Evolutionary conservation across 345 rosid species (phyloP), one percentile per base, ranked within the genome.

Genomic region (Clarkia xantiana): DNA sequence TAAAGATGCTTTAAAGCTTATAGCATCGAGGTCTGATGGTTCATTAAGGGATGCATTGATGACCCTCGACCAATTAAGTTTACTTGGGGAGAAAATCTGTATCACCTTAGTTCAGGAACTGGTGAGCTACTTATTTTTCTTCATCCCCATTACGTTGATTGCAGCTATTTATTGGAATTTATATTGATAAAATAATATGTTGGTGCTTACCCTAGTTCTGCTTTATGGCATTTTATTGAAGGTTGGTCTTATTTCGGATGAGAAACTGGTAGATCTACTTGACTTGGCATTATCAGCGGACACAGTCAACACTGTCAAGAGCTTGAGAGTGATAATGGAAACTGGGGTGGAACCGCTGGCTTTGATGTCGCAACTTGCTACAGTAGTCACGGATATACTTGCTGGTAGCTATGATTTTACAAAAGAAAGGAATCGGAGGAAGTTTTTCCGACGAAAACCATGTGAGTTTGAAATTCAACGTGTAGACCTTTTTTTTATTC

Each of bases 281-380:
- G 99, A 93, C 75, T 66, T 93, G 56, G 99, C 99, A 49, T 67
- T 93, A 71, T 93, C 99, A 36, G 99, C 99, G 10, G 99, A 93
- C 70, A 84, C 99, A 0, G 88, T 87, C 23, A 91, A 91, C 74
- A 91, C 98, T 0, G 96, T 91, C 48, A 93, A 87, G 94, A 82
- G 69, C 51, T 65, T 93, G 66, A 77, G 99, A 57, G 65, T 61
- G 60, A 77, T 93, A 71, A 84, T 93, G 96, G 99, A 93, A 71
- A 76, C 86, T 6, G 84, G 97, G 3, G 82, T 84, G 41, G 99
- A 93, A 65, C 97, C 99, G 38, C 66, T 93, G 60, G 95, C 91
- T 53, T 66, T 87, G 71, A 93, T 93, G 99, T 84, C 97, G 16
- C 99, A 93, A 65, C 96, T 93, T 7, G 99, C 99, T 62, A 84